Base-by-base conservation (phyloP, 1,139 yeast genomes). In the Geotrichum cucujoidarum region DNA sequence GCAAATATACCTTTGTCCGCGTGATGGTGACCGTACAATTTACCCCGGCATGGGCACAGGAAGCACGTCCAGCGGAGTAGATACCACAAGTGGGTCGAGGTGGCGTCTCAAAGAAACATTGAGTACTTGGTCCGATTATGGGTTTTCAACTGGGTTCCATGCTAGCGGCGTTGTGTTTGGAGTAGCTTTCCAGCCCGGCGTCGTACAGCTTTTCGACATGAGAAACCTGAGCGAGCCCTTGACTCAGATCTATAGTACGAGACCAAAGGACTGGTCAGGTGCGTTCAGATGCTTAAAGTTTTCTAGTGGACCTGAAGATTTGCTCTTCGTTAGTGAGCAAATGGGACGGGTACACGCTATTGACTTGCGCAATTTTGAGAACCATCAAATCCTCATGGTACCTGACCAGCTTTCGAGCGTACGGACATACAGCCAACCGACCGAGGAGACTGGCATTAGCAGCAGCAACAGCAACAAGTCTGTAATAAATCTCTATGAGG, bases 171-270 rank as follows among this genome's bases (percentile, higher is more conserved):
- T 75, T 51, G 74, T 81, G 57, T 84, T 89, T 64, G 82, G 95
- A 1, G 79, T 87, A 0, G 81, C 90, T 21, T 88, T 87, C 63
- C 95, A 89, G 65, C 89, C 85, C 61, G 97, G 97, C 6, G 70
- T 79, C 30, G 83, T 94, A 54, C 70, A 81, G 53, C 67, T 89
- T 18, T 89, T 81, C 63, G 97, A 89, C 64, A 64, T 85, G 18
- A 70, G 97, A 55, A 82, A 82, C 53, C 61, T 78, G 47, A 59
- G 62, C 1, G 43, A 52, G 37, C 69, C 70, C 7, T 53, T 67
- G 34, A 56, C 64, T 67, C 73, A 34, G 71, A 76, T 67, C 47
- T 53, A 57, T 36, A 60, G 70, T 6, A 58, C 70, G 13, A 53
- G 71, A 14, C 61, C 66, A 6, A 53, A 55, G 18, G 63, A 60